Evolutionary conservation across 306 rosid genomes (phyloP), one percentile per base, ranked within the genome.

Genomic region (Ziziphus jujuba): DNA sequence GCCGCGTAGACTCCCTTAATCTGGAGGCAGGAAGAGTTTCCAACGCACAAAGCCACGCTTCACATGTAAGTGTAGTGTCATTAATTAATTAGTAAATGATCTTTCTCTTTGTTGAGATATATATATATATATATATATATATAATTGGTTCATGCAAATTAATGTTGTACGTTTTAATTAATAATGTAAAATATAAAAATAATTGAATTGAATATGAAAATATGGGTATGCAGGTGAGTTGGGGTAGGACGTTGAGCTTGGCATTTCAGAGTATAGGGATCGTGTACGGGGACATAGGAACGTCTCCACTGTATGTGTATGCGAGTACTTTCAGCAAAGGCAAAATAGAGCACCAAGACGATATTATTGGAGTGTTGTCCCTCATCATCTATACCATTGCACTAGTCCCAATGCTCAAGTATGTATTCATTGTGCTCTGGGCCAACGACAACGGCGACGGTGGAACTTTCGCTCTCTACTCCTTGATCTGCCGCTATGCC

Each of bases 221-320:
- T n/a, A n/a, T 50, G 4, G 16, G 9, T n/a, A n/a, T n/a, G n/a
- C 55, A 50, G 55, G 55, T 14, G 21, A 50, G 6, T 14, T 50
- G 55, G 55, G 5, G 10, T 0, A 50, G 21, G 22, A 50, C 55
- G 21, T 50, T 92, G 49, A 77, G 59, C 31, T 79, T 92, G 5
- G 96, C 98, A 25, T 87, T 87, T 80, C 98, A 89, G 67, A 85
- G 95, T 67, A 68, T 92, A 38, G 98, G 98, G 28, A 62, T 92
- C 22, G 89, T 92, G 17, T 92, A 89, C 5, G 98, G 96, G 2
- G 98, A 92, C 79, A 85, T 92, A 38, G 98, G 98, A 3, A 92
- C 98, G 6, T 92, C 98, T 2, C 98, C 98, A 1, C 84, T 92
- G 7, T 92, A 89, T 17, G 98, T 92, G 7, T 89, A 3, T 17